Percentiles rank a stretch among this genome's conserved stretches.
Evolutionary conservation across 345 rosid species (phyloP).

Genomic region (Murraya koenigii): DNA sequence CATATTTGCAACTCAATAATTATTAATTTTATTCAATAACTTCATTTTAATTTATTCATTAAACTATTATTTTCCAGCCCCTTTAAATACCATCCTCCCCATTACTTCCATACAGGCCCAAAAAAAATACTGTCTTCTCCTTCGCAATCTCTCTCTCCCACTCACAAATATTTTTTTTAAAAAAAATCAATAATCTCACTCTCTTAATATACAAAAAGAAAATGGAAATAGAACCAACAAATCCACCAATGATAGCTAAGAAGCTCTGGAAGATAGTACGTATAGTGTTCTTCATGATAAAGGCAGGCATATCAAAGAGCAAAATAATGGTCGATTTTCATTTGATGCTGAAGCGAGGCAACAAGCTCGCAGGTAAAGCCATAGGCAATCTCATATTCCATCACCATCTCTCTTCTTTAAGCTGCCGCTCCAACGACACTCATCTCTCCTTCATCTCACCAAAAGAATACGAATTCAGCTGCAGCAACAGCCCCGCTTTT

Average conservation of each 20-base stretch:
- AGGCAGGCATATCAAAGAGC: slow-evolving; percentile 54
- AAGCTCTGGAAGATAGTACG: slow-evolving; percentile 54
- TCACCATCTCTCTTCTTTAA: slow-evolving; percentile 46
- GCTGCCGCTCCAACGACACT: slow-evolving; percentile 67
- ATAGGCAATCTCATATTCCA: slow-evolving; percentile 43
- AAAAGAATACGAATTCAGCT: slow-evolving; percentile 86
- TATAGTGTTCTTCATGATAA: slow-evolving; percentile 47
- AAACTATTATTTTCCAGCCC: slow-evolving; percentile 28
- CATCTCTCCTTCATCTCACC: slow-evolving; percentile 59
- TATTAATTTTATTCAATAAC: neutral
- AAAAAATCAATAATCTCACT: slow-evolving; percentile 5
- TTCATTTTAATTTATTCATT: neutral
- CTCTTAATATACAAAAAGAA: neutral
- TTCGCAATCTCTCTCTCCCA: slow-evolving; percentile 8
- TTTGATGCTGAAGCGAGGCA: slow-evolving; percentile 54
- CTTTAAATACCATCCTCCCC: slow-evolving; percentile 45
- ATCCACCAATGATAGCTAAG: slow-evolving; percentile 43
- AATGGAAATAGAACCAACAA: slow-evolving; percentile 49
- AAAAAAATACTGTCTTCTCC: neutral
- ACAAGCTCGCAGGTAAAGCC: slow-evolving; percentile 53
- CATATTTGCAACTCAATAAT: no score
- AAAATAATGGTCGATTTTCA: slow-evolving; percentile 53
- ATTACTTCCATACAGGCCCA: slow-evolving; percentile 5
- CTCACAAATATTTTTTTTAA: neutral
- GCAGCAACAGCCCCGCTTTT: slow-evolving; percentile 82